Evolutionary conservation across 2,329 filamentous ascomycete genomes (phyloP), one percentile per base, ranked within the genome.

Genomic region (Aspergillus ochraceus): DNA sequence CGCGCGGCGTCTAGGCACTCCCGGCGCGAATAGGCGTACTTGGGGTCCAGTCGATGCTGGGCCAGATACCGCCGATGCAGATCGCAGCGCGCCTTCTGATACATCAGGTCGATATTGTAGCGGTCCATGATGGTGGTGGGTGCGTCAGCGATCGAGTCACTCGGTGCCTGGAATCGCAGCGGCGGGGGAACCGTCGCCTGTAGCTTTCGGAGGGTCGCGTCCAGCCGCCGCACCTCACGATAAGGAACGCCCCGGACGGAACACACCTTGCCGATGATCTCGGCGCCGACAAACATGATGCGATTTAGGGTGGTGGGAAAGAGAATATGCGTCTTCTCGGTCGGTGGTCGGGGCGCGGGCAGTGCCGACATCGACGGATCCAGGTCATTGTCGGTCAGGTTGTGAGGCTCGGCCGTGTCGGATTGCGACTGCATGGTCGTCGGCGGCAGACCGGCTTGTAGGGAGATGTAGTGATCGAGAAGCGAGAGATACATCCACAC

Each of bases 371-470:
- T 78, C 42, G 80, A 67, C 64, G 83, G 79, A 61, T 77, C 76
- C 58, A 88, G 84, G 64, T 89, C 86, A 1, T 82, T 78, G 68
- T 89, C 86, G 24, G 80, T 70, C 19, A 88, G 68, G 68, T 89
- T 88, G 14, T 77, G 76, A 6, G 86, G 86, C 22, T 81, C 69
- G 2, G 71, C 66, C 0, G 84, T 86, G 67, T 89, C 86, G 45
- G 80, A 82, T 58, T 86, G 82, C 57, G 84, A 81, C 24, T 80
- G 78, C 51, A 82, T 76, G 49, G 86, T 79, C 78, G 85, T 84
- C 61, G 80, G 81, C 1, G 87, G 86, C 19, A 89, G 75, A 1
- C 87, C 87, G 61, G 88, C 78, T 66, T 88, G 85, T 66, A 87
- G 86, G 1, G 84, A 81, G 2, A 84, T 80, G 12, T 88, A 74